Conservation (phyloP, 768 basidiomycete genomes). For the Boletus vermiculosoides region DNA sequence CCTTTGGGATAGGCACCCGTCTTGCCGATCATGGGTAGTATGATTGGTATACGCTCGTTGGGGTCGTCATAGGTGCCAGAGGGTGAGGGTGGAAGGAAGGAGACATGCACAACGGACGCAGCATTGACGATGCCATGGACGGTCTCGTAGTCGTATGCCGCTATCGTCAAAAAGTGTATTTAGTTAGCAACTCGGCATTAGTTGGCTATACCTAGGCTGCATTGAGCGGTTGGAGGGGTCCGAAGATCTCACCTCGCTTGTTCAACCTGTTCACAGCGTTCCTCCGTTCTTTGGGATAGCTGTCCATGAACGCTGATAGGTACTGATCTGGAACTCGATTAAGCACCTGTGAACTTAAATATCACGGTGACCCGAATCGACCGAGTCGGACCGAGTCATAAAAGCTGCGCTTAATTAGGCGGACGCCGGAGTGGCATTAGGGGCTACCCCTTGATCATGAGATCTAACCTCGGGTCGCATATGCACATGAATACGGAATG, state of each 20-base stretch:
- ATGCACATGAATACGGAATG: too few species aligned
- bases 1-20: slow-evolving; percentile 17
- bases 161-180: not conserved
- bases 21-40: slow-evolving; percentile 29
- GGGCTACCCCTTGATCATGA: too few species aligned
- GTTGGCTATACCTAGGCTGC: not conserved
- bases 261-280: slow-evolving; percentile 27
- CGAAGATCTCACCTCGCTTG: slow-evolving; percentile 19
- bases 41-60: slow-evolving; percentile 15
- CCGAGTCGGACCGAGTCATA: too few species aligned
- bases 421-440: too few species aligned
- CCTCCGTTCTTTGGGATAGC: slow-evolving; percentile 40
- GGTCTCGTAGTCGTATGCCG: slow-evolving; percentile 22
- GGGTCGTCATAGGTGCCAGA: slow-evolving; percentile 12
- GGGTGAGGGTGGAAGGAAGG: slow-evolving; percentile 21
- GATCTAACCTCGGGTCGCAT: too few species aligned
- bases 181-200: not conserved
- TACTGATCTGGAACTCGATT: too few species aligned
- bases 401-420: too few species aligned
- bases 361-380: too few species aligned
- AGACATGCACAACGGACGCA: slow-evolving; percentile 24
- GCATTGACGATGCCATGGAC: slow-evolving; percentile 24
- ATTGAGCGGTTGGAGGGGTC: not conserved
- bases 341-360: too few species aligned
- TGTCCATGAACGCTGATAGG: slow-evolving; percentile 37